phyloP scores from a whole-genome alignment of 164 flowering plant species.

The Nymphaea colorata region DNA sequence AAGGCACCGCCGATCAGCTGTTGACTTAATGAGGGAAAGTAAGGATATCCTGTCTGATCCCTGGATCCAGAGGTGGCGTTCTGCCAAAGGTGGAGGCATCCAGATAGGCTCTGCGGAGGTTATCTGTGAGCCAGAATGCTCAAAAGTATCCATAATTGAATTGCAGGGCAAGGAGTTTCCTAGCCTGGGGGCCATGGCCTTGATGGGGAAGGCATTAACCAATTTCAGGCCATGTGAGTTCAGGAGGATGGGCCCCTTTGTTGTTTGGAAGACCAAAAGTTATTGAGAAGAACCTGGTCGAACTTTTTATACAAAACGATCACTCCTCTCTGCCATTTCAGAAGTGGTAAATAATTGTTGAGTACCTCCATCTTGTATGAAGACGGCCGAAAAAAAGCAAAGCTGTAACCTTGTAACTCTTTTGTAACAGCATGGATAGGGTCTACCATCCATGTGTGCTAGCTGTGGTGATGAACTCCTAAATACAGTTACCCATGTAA shows the following conservation, averaged over 20 bases:
- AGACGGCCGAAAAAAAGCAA: no score
- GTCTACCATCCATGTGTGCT: no score
- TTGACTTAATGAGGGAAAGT: conserved; percentile 13
- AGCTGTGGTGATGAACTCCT: no score
- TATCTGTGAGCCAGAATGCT: conserved; percentile 31
- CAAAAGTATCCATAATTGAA: conserved; percentile 23
- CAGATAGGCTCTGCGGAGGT: conserved; percentile 4
- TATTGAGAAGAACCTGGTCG: no score
- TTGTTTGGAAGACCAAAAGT: conserved; percentile 46
- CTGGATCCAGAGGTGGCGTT: conserved; percentile 79
- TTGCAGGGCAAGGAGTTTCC: conserved; percentile 51
- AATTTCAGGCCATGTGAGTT: conserved; percentile 46
- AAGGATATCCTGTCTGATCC: conserved; percentile 27
- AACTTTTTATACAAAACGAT: no score
- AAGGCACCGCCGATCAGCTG: conserved; percentile 12
- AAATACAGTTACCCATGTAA: no score
- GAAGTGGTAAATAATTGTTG: no score
- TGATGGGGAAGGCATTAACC: conserved; percentile 78
- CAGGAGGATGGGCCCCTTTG: conserved; percentile 39
- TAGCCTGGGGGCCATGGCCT: conserved; percentile 82
- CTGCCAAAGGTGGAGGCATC: neutral
- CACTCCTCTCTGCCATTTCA: no score
- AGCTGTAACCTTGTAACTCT: no score
- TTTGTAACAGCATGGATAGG: no score
- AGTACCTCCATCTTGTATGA: no score